Percentiles rank a stretch among this genome's conserved stretches.
phyloP scores from a whole-genome alignment of 768 basidiomycete species.

The Hypsizygus marmoreus region DNA sequence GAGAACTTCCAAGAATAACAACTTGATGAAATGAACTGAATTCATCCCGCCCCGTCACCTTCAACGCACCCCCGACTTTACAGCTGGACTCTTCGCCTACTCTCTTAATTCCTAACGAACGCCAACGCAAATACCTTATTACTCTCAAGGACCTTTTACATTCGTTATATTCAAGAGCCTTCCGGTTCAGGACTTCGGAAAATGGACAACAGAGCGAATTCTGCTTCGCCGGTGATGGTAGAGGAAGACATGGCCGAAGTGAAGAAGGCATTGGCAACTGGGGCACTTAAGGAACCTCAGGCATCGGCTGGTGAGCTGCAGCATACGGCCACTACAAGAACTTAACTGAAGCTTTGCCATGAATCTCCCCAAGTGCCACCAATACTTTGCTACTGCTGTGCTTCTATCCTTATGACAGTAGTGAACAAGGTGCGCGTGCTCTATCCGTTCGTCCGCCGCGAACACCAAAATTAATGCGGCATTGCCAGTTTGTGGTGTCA shows the following conservation, averaged over 20 bases:
- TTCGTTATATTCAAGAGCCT: constrained; percentile 1
- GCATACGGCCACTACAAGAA: not conserved
- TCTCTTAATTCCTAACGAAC: not conserved
- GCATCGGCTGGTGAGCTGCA: constrained; percentile 29
- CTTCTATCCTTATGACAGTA: constrained; percentile 95
- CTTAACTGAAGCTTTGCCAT: not conserved
- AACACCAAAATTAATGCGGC: too few species aligned
- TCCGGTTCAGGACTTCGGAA: too few species aligned
- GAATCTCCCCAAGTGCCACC: constrained; percentile 58
- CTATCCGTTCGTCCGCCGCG: not conserved
- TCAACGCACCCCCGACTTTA: too few species aligned
- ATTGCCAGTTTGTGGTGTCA: constrained; percentile 87
- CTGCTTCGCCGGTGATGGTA: not conserved
- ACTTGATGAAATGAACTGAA: too few species aligned
- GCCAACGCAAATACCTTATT: not conserved
- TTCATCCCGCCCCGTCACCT: too few species aligned
- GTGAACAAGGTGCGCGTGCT: constrained; percentile 79
- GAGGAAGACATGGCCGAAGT: constrained; percentile 32
- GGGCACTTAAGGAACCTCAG: constrained; percentile 27
- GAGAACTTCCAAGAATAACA: not conserved
- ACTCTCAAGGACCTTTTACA: not conserved
- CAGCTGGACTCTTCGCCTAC: too few species aligned
- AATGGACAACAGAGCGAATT: constrained; percentile 11
- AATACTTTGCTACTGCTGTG: constrained; percentile 86
- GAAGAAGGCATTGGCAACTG: constrained; percentile 39